Base-by-base conservation (phyloP, 306 rosid genomes). In the Ammopiptanthus mongolicus region DNA sequence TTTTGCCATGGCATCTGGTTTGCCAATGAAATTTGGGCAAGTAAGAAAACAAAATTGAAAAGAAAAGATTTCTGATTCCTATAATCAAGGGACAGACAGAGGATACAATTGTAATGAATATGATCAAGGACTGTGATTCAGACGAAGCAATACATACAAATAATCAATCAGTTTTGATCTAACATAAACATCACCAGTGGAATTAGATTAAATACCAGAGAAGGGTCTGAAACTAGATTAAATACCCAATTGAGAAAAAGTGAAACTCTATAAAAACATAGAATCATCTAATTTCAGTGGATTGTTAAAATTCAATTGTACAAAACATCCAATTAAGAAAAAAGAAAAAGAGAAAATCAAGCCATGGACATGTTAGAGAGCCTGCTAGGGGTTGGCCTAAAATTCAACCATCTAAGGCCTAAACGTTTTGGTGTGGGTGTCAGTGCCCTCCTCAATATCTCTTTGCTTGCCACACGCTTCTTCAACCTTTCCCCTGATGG, bases 291-390 rank as follows among this genome's bases (percentile, higher is more conserved):
- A 67, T 77, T 63, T 73, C 71, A 77, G 53, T 63, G 69, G 80
- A 73, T 37, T 29, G 74, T 65, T 47, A 84, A 65, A 60, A 21
- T 56, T 65, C 13, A 46, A 41, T 75, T 67, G 61, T 77, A 84
- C 83, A 84, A 47, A 47, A 17, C 69, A 73, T 56, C 81, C 56
- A 61, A 67, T 15, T 10, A 36, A 46, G 41, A 14, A 28, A 13
- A 0, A 7, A 12, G 3, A 47, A 25, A 31, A 5, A 1, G 0
- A 33, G 8, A 22, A 58, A 66, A 81, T 71, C 76, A 88, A 84
- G 90, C 91, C 91, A 73, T 53, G 12, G 97, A 88, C 98, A 94
- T 94, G 75, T 68, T 88, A 47, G 96, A 91, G 25, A 94, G 96
- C 41, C 97, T 86, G 75, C 98, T 94, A 0, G 97, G 98, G 25